Percentiles rank a stretch among this genome's conserved stretches.
Conservation (phyloP, 2,329 filamentous ascomycete genomes). For the Byssoonygena ceratinophila region DNA sequence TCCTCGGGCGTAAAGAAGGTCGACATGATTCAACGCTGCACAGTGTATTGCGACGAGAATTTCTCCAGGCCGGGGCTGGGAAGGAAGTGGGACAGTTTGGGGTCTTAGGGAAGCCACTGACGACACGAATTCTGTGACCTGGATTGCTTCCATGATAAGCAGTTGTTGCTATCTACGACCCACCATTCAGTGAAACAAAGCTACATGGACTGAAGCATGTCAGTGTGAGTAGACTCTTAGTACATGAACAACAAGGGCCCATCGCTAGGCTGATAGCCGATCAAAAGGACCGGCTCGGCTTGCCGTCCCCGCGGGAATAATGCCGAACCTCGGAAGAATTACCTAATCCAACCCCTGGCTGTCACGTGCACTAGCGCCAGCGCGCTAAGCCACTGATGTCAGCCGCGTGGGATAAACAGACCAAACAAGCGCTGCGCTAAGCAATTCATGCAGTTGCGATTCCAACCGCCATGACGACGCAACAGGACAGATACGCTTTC, state of each 20-base stretch:
- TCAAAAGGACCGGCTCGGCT: too few relatives aligned
- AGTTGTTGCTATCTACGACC: not conserved
- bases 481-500: not conserved
- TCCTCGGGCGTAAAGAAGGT: conserved; percentile 49
- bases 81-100: conserved; percentile 25
- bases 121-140: conserved; percentile 29
- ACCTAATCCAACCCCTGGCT: not conserved
- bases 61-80: conserved; percentile 27
- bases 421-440: not conserved
- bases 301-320: not conserved
- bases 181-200: not conserved
- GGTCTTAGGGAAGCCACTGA: conserved; percentile 25
- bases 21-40: conserved; percentile 50
- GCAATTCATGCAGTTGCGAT: too few relatives aligned
- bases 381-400: not conserved
- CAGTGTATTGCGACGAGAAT: conserved; percentile 44
- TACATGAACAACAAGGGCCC: not conserved
- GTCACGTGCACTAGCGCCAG: not conserved
- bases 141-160: conserved; percentile 35
- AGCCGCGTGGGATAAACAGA: not conserved
- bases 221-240: not conserved
- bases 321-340: conserved; percentile 5
- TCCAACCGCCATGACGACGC: not conserved
- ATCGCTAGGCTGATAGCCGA: not conserved
- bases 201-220: not conserved